A percentile compares a stretch with the other conserved stretches of the same genome.
These are phyloP conservation scores for Ampelomyces quisqualis DNA, from an alignment of 2,329 filamentous ascomycete genomes.

Conservation along the genomic window DNA sequence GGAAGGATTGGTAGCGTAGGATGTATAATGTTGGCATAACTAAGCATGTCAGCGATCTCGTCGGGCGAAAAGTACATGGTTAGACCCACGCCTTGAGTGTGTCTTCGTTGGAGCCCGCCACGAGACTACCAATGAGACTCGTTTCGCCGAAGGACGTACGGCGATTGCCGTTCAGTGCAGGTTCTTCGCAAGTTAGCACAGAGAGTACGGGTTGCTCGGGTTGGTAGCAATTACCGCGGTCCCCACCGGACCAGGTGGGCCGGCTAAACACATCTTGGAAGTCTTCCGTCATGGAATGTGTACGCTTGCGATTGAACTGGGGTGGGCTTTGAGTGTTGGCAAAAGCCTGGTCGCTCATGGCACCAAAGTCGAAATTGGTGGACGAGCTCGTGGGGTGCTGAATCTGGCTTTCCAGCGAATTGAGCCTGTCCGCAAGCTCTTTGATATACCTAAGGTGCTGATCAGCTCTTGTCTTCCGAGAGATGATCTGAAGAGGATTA, in stretches of 20 bases:
- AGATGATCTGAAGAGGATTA: constrained; percentile 8
- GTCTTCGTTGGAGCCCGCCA: constrained; percentile 39
- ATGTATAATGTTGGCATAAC: constrained; percentile 42
- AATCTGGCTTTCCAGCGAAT: constrained; percentile 43
- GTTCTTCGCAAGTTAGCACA: constrained; percentile 33
- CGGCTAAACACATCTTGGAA: constrained; percentile 37
- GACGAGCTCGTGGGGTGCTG: constrained; percentile 30
- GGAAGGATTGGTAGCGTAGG: constrained; percentile 38
- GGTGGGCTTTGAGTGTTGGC: constrained; percentile 33
- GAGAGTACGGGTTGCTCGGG: constrained; percentile 19
- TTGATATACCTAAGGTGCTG: constrained; percentile 41
- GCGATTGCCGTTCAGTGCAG: constrained; percentile 35
- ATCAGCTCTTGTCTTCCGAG: constrained; percentile 11
- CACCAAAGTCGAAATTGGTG: constrained; percentile 34
- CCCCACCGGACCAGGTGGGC: constrained; percentile 37
- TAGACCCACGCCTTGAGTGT: constrained; percentile 38
- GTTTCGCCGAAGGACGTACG: constrained; percentile 41
- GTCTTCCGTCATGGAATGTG: constrained; percentile 43
- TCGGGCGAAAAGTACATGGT: no score
- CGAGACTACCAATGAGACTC: constrained; percentile 36
- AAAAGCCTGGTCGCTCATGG: constrained; percentile 33
- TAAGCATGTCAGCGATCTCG: constrained; percentile 19
- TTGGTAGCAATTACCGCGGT: constrained; percentile 35
- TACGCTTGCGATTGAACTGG: constrained; percentile 41
- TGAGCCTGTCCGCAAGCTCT: constrained; percentile 43